Evolutionary conservation across 2,329 filamentous ascomycete genomes (phyloP).

Genomic region (Septoria petroselini): DNA sequence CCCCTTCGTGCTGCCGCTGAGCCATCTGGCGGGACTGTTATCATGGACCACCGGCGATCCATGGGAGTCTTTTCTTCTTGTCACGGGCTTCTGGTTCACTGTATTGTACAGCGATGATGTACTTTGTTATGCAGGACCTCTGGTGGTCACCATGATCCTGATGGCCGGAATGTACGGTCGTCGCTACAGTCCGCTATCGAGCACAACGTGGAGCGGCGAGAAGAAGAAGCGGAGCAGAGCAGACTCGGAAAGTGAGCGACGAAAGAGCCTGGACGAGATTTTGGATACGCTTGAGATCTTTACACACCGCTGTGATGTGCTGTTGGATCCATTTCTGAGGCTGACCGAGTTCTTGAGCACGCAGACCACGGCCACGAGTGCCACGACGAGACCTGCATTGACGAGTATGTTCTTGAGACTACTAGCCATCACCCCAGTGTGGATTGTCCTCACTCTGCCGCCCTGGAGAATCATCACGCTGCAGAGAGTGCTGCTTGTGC

Average conservation of each 20-base stretch:
- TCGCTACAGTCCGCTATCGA: constrained; percentile 84
- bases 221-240: constrained; percentile 56
- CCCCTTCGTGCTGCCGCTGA: constrained; percentile 85
- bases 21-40: constrained; percentile 76
- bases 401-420: constrained; percentile 88
- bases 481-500: constrained; percentile 73
- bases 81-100: constrained; percentile 79
- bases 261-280: constrained; percentile 96
- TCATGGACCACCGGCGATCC: constrained; percentile 93
- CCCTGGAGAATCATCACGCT: constrained; percentile 84
- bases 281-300: constrained; percentile 89
- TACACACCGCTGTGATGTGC: constrained; percentile 84
- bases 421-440: constrained; percentile 80
- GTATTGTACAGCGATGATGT: constrained; percentile 82
- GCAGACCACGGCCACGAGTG: constrained; percentile 83
- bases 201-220: constrained; percentile 70
- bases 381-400: constrained; percentile 83
- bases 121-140: constrained; percentile 76
- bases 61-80: constrained; percentile 93
- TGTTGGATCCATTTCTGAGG: constrained; percentile 82
- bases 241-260: constrained; percentile 61
- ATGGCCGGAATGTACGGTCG: constrained; percentile 91
- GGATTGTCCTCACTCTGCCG: constrained; percentile 77
- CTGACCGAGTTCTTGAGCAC: constrained; percentile 85
- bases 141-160: constrained; percentile 73